Percentiles rank a stretch among this genome's conserved stretches.
Conservation (phyloP, 176 grass and related monocot genomes). For the Triticum urartu region DNA sequence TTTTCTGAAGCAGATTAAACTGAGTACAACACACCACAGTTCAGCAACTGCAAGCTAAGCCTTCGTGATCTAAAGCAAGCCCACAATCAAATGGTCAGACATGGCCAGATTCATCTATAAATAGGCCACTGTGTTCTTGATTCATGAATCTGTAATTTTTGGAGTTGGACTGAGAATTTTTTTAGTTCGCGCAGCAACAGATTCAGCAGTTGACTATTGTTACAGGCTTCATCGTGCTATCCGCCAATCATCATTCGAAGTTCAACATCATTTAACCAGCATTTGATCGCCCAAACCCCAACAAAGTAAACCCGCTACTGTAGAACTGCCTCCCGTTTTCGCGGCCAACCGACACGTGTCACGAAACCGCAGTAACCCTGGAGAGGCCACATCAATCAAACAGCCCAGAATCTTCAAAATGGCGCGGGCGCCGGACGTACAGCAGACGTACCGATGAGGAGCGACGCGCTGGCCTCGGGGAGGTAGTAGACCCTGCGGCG, state of each 20-base stretch:
- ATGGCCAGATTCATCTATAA: neutral
- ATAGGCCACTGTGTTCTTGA: neutral
- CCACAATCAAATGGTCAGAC: neutral
- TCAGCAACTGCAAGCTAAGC: neutral
- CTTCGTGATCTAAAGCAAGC: neutral
- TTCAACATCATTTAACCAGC: too few relatives aligned
- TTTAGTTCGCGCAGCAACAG: neutral
- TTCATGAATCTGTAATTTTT: neutral
- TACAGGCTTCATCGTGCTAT: neutral
- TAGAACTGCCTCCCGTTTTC: neutral
- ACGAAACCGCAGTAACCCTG: neutral
- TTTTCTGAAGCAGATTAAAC: neutral
- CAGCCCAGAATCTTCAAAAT: neutral
- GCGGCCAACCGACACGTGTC: neutral
- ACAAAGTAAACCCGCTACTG: neutral
- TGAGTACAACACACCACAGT: neutral
- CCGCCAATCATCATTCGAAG: too few relatives aligned
- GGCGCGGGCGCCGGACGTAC: neutral
- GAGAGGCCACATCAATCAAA: neutral
- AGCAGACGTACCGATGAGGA: constrained; percentile 52
- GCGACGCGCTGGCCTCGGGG: constrained; percentile 76
- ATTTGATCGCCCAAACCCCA: neutral
- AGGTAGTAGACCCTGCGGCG: constrained; percentile 73
- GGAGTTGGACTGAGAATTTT: neutral
- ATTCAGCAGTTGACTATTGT: neutral